Conservation (phyloP, 2,329 filamentous ascomycete species). For the Xylaria digitata region DNA sequence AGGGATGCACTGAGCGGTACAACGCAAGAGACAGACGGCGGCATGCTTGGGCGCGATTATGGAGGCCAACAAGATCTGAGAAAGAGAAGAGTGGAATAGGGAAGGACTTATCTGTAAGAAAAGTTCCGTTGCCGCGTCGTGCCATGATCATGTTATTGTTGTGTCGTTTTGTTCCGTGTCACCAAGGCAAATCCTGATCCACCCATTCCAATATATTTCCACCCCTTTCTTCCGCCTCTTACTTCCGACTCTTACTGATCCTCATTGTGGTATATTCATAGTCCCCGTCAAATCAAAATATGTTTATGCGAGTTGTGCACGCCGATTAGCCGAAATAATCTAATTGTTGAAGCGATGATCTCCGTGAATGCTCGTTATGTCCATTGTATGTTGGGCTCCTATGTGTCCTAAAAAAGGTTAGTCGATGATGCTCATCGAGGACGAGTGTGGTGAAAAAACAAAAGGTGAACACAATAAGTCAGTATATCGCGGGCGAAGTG, state of each 20-base stretch:
- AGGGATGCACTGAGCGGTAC: neutral
- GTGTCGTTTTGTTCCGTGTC: neutral
- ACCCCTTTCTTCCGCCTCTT: slow-evolving; percentile 4
- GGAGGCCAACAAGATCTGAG: slow-evolving; percentile 1
- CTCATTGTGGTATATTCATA: neutral
- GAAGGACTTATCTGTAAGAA: neutral
- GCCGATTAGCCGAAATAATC: neutral
- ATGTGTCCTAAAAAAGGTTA: too few species aligned
- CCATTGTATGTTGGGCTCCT: too few species aligned
- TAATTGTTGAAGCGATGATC: neutral
- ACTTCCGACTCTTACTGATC: neutral
- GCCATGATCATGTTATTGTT: too few species aligned
- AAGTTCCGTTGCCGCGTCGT: neutral
- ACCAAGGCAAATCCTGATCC: neutral
- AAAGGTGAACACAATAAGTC: too few species aligned
- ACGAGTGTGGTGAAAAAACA: too few species aligned
- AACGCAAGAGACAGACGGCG: slow-evolving; percentile 7
- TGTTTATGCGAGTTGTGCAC: neutral
- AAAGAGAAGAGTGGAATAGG: slow-evolving; percentile 3
- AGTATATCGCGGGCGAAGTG: too few species aligned
- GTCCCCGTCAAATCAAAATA: neutral
- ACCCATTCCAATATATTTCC: slow-evolving; percentile 10
- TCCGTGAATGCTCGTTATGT: too few species aligned
- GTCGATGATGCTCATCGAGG: too few species aligned
- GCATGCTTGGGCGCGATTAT: slow-evolving; percentile 13